A percentile compares a stretch with the other conserved stretches of the same genome.
phyloP scores from a whole-genome alignment of 2,329 filamentous ascomycete species.

The Ceratocystis variospora region DNA sequence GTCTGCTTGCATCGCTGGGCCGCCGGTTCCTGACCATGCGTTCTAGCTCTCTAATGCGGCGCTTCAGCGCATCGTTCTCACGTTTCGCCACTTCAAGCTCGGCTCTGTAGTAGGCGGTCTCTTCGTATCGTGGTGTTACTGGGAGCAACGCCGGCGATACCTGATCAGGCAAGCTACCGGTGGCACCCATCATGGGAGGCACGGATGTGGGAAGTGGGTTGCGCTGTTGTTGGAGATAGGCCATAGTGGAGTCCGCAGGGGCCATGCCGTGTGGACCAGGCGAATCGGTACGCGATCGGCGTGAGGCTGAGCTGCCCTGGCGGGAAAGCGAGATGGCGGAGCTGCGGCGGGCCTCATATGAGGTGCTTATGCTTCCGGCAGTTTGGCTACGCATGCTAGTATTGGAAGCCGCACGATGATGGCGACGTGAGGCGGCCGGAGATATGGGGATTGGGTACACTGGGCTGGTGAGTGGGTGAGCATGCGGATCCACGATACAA shows the following conservation, averaged over 20 bases:
- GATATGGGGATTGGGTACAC: constrained; percentile 40
- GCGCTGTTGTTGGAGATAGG: constrained; percentile 37
- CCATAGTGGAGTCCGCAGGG: constrained; percentile 28
- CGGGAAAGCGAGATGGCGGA: constrained; percentile 36
- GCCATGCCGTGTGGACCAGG: constrained; percentile 24
- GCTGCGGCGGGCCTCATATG: constrained; percentile 29
- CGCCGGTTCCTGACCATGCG: constrained; percentile 37
- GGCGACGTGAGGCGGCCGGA: constrained; percentile 33
- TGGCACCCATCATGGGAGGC: constrained; percentile 20
- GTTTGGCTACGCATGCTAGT: constrained; percentile 41
- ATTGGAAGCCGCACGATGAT: constrained; percentile 46
- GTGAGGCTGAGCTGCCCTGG: constrained; percentile 43
- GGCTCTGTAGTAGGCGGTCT: constrained; percentile 44
- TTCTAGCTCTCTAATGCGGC: constrained; percentile 49
- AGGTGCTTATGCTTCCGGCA: constrained; percentile 28
- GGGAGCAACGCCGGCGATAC: constrained; percentile 42
- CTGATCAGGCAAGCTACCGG: constrained; percentile 18
- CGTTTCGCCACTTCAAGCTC: constrained; percentile 48
- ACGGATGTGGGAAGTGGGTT: constrained; percentile 28
- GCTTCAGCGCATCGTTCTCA: constrained; percentile 50
- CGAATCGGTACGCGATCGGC: constrained; percentile 38
- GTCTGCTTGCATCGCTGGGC: constrained; percentile 31
- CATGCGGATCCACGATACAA: constrained; percentile 37
- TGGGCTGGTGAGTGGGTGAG: constrained; percentile 42
- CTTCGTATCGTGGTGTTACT: constrained; percentile 47